phyloP scores from a whole-genome alignment of 2,329 filamentous ascomycete genomes.

The Botrytis squamosa region DNA sequence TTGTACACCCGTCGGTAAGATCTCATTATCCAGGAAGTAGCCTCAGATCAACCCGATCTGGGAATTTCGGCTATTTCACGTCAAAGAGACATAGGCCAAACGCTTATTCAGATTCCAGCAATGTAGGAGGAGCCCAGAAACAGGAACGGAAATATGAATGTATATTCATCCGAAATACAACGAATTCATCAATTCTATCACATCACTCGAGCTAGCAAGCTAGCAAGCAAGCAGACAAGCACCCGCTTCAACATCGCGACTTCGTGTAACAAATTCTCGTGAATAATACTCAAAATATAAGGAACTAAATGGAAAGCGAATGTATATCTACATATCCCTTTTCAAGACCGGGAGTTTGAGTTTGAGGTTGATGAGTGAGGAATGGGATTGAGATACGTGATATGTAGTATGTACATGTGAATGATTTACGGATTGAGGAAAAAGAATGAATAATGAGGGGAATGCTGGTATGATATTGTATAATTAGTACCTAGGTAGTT shows the following conservation, averaged over 20 bases:
- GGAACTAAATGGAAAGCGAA: background rate
- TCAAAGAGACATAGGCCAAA: too few relatives aligned
- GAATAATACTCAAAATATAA: background rate
- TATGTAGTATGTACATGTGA: background rate
- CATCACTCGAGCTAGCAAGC: background rate
- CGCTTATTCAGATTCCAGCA: too few relatives aligned
- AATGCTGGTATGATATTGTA: too few relatives aligned
- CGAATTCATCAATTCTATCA: background rate
- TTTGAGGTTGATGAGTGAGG: background rate
- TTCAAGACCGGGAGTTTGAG: background rate
- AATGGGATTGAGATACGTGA: background rate
- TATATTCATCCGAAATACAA: background rate
- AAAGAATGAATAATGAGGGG: too few relatives aligned
- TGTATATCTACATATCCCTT: background rate
- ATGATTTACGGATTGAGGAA: background rate
- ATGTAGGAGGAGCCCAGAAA: background rate
- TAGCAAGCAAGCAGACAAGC: background rate
- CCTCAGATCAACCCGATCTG: background rate
- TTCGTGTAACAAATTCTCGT: background rate
- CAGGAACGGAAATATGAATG: background rate
- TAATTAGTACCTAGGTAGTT: too few relatives aligned
- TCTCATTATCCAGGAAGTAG: fast-evolving
- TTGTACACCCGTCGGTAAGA: background rate
- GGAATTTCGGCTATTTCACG: background rate
- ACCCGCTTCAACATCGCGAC: background rate